phyloP scores from a whole-genome alignment of 2,329 filamentous ascomycete genomes.

The Botryotinia calthae region DNA sequence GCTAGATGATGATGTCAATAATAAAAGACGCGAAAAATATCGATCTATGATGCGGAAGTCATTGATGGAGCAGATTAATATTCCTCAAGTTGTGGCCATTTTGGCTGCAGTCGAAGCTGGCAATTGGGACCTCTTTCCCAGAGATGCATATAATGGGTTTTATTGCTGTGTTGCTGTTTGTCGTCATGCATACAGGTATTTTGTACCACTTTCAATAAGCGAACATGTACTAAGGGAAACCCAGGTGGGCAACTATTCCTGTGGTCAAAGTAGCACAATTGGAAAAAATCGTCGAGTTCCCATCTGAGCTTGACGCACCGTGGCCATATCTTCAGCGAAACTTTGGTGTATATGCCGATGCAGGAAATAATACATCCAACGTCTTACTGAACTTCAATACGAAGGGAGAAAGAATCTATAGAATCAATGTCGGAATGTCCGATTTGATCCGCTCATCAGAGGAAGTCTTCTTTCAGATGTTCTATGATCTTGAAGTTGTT shows the following conservation, averaged over 20 bases:
- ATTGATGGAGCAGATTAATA: background rate
- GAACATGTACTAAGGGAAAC: background rate
- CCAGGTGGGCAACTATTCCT: slow-evolving; percentile 18
- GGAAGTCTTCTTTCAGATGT: slow-evolving; percentile 19
- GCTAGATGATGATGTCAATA: slow-evolving; percentile 4
- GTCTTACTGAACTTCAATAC: slow-evolving; percentile 10
- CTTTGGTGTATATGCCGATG: slow-evolving; percentile 11
- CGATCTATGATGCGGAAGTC: slow-evolving; percentile 1
- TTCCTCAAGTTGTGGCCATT: slow-evolving; percentile 1
- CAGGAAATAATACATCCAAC: slow-evolving; percentile 15
- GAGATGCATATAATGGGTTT: slow-evolving; percentile 18
- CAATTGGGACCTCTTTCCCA: background rate
- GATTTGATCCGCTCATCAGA: slow-evolving; percentile 15
- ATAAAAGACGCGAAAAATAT: slow-evolving; percentile 7
- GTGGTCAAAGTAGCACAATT: slow-evolving; percentile 16
- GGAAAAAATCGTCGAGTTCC: slow-evolving; percentile 14
- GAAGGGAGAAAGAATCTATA: slow-evolving; percentile 6
- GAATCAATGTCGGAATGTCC: slow-evolving; percentile 13
- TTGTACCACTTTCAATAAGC: background rate
- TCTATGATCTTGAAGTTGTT: slow-evolving; percentile 18
- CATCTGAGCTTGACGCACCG: slow-evolving; percentile 9
- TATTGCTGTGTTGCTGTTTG: slow-evolving; percentile 16
- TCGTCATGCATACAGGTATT: slow-evolving; percentile 18
- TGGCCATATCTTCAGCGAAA: slow-evolving; percentile 18
- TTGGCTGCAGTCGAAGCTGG: slow-evolving; percentile 5